Evolutionary conservation across 2,329 filamentous ascomycete genomes (phyloP), one percentile per base, ranked within the genome.

Genomic region (Alternaria dauci): DNA sequence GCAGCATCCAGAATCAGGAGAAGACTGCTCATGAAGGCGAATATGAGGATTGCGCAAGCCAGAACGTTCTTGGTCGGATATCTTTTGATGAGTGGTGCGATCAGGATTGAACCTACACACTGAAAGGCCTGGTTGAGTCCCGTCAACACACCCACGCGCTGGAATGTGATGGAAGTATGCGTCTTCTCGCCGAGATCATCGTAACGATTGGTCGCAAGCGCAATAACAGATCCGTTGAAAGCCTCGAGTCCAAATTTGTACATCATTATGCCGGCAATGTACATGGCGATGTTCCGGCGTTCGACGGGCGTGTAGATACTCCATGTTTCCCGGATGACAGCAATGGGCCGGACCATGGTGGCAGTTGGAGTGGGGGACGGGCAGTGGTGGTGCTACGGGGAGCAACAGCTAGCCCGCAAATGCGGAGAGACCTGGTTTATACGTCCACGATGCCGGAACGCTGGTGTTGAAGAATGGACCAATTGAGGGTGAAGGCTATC

Each of bases 211-310:
- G 81, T 84, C 11, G 82, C 82, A 3, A 84, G 75, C 11, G 81
- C 81, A 38, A 81, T 79, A 63, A 85, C 79, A 32, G 82, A 84
- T 1, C 83, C 83, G 67, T 83, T 84, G 74, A 84, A 85, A 9
- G 81, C 82, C 66, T 84, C 82, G 12, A 84, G 76, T 26, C 82
- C 83, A 58, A 85, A 83, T 65, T 85, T 85, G 75, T 84, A 85
- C 43, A 83, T 71, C 81, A 84, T 84, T 58, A 85, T 84, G 6
- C 82, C 83, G 8, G 74, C 62, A 50, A 84, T 82, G 70, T 85
- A 84, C 14, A 72, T 68, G 25, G 60, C 63, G 47, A 71, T 72
- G 55, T 71, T 72, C 52, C 80, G 79, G 55, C 80, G 81, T 67
- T 85, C 82, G 38, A 68, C 52, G 5, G 74, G 62, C 8, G 75